Evolutionary conservation across 805 yeast species (phyloP).

Genomic region (Ascoidea rubescens): DNA sequence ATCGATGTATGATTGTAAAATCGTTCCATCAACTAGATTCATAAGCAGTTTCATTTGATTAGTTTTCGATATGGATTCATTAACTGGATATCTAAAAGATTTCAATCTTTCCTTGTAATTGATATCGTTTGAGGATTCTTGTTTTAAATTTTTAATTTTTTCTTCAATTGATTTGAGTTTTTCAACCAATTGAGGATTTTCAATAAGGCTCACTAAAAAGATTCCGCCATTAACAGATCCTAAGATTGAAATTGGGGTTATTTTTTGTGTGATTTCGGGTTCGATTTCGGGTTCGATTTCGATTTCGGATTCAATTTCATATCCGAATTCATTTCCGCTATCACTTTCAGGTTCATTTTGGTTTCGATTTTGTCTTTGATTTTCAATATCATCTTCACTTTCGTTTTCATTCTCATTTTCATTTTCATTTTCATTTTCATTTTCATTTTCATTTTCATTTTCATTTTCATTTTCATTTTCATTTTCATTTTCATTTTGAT

Average conservation of each 20-base stretch:
- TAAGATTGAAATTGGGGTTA: slow-evolving; percentile 12
- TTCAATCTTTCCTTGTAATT: too few species aligned
- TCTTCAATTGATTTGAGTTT: too few species aligned
- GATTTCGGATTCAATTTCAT: background rate
- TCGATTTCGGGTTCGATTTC: background rate
- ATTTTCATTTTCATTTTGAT: background rate
- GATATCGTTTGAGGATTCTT: too few species aligned
- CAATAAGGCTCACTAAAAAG: slow-evolving; percentile 11
- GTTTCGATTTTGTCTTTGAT: background rate
- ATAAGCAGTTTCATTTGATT: too few species aligned
- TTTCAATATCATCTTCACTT: background rate
- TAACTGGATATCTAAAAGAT: too few species aligned
- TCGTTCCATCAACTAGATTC: too few species aligned
- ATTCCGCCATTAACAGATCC: slow-evolving; percentile 16
- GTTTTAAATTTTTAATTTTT: too few species aligned
- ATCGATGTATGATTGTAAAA: too few species aligned
- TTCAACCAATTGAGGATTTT: too few species aligned
- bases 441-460: background rate
- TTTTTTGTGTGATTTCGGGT: background rate
- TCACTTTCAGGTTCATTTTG: background rate
- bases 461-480: background rate
- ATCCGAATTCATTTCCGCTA: background rate
- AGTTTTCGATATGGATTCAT: too few species aligned
- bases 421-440: too few species aligned
- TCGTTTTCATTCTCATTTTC: background rate